A percentile compares a stretch with the other conserved stretches of the same genome.
Conservation (phyloP, 2,329 filamentous ascomycete species). For the Sphaerulina populicola region DNA sequence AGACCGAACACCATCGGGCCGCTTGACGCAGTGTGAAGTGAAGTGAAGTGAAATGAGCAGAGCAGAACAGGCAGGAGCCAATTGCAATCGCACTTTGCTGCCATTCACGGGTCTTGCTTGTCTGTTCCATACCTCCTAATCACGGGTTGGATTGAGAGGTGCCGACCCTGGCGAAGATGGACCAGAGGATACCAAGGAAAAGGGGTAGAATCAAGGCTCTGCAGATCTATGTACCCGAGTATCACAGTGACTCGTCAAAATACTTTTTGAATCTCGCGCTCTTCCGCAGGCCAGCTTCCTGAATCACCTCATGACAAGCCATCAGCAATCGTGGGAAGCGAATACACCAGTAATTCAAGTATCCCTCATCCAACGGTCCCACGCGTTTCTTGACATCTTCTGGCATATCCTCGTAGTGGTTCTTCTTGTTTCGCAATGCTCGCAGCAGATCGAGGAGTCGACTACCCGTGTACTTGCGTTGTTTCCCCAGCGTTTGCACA, state of each 20-base stretch:
- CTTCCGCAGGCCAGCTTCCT: constrained; percentile 55
- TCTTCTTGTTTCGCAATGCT: constrained; percentile 88
- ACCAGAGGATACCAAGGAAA: not conserved
- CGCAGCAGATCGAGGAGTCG: constrained; percentile 78
- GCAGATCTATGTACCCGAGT: not conserved
- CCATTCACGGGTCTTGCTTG: too few species aligned
- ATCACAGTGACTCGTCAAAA: constrained; percentile 39
- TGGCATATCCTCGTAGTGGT: constrained; percentile 95
- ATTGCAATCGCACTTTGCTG: too few species aligned
- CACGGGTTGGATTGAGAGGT: too few species aligned
- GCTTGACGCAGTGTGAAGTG: not conserved
- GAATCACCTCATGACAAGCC: constrained; percentile 67
- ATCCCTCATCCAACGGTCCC: constrained; percentile 62
- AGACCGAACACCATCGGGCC: too few species aligned
- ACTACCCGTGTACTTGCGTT: constrained; percentile 84
- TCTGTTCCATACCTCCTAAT: too few species aligned
- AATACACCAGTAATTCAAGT: constrained; percentile 73
- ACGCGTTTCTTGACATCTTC: constrained; percentile 66
- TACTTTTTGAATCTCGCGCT: constrained; percentile 65
- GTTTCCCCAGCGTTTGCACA: constrained; percentile 81
- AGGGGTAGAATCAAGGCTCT: not conserved
- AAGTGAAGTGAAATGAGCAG: not conserved
- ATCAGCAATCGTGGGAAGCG: constrained; percentile 72
- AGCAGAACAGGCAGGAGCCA: too few species aligned
- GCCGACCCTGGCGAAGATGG: too few species aligned